Percentiles rank a stretch among this genome's conserved stretches.
Conservation (phyloP, 768 basidiomycete genomes). For the Suillus sp. region DNA sequence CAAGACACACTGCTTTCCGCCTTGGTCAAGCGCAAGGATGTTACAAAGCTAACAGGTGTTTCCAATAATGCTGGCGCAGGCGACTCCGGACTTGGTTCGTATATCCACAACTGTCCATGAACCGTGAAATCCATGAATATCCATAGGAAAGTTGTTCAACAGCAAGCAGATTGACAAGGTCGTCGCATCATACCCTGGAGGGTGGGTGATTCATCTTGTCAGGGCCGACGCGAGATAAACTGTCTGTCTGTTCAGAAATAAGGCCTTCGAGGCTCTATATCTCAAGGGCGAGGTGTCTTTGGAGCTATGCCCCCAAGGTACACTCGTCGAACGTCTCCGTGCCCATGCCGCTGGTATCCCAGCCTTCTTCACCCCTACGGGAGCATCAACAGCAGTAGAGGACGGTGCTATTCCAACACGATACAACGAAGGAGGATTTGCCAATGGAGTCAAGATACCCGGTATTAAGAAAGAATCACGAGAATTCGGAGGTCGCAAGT, state of each 20-base stretch:
- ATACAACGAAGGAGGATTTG: conserved; percentile 76
- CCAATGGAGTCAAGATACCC: conserved; percentile 65
- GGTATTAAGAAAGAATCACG: conserved; percentile 78
- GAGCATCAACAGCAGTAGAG: conserved; percentile 83
- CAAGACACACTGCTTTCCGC: conserved; percentile 83
- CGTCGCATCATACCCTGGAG: conserved; percentile 89
- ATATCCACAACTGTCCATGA: not conserved
- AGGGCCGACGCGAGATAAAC: not conserved
- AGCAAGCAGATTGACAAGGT: conserved; percentile 79
- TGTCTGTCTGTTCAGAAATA: conserved; percentile 59
- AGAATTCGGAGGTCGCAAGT: conserved; percentile 78
- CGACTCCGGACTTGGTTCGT: conserved; percentile 67
- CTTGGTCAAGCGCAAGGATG: conserved; percentile 69
- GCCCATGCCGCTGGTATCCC: conserved; percentile 91
- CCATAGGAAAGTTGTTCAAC: conserved; percentile 70
- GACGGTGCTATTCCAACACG: conserved; percentile 76
- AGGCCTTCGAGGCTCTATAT: conserved; percentile 81
- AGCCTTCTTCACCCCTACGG: conserved; percentile 92
- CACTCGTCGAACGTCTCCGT: conserved; percentile 83
- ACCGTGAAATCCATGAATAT: not conserved
- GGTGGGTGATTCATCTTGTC: conserved; percentile 43
- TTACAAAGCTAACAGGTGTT: conserved; percentile 76
- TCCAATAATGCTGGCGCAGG: conserved; percentile 86
- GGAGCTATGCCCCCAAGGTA: conserved; percentile 92
- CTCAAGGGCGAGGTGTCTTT: conserved; percentile 79